Conservation (phyloP, 768 basidiomycete genomes). For the Saitozyma sp. region DNA sequence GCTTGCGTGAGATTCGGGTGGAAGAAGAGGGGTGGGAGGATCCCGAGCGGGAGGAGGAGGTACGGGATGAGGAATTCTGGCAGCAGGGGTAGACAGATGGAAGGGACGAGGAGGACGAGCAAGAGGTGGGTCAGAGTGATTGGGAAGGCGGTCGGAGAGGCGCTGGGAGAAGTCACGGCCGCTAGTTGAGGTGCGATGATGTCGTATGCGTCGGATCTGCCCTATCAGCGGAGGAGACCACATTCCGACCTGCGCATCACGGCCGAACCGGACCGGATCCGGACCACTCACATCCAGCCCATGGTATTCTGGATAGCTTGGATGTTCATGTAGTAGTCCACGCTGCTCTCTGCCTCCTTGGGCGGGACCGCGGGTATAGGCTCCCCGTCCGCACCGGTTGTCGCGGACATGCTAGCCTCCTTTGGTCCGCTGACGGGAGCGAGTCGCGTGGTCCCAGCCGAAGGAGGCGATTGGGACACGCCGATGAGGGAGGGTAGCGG, state of each 20-base stretch:
- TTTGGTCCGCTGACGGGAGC: not conserved
- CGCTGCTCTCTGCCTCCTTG: slow-evolving; percentile 62
- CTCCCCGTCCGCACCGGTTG: slow-evolving; percentile 33
- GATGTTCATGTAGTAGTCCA: slow-evolving; percentile 81
- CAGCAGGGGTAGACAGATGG: slow-evolving; percentile 43
- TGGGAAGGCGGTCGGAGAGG: slow-evolving; percentile 34
- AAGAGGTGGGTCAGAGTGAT: slow-evolving; percentile 45
- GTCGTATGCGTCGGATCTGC: slow-evolving; percentile 43
- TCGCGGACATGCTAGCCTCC: slow-evolving; percentile 1
- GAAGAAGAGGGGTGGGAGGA: slow-evolving; percentile 42
- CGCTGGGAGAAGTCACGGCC: slow-evolving; percentile 14
- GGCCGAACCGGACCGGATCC: not conserved
- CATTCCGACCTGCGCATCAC: not conserved
- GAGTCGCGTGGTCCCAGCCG: slow-evolving; percentile 20
- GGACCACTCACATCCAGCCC: slow-evolving; percentile 68
- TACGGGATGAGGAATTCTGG: slow-evolving; percentile 37
- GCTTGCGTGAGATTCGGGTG: slow-evolving; percentile 44
- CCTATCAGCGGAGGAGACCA: not conserved
- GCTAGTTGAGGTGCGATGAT: slow-evolving; percentile 23
- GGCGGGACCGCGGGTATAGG: slow-evolving; percentile 40
- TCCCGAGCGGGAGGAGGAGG: slow-evolving; percentile 45
- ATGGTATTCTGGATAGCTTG: slow-evolving; percentile 90
- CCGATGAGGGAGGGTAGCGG: slow-evolving; percentile 38
- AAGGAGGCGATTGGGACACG: slow-evolving; percentile 10
- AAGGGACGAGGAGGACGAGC: slow-evolving; percentile 41